Evolutionary conservation across 169 alveolate species (phyloP).

Genomic region (Plasmodium gonderi): DNA sequence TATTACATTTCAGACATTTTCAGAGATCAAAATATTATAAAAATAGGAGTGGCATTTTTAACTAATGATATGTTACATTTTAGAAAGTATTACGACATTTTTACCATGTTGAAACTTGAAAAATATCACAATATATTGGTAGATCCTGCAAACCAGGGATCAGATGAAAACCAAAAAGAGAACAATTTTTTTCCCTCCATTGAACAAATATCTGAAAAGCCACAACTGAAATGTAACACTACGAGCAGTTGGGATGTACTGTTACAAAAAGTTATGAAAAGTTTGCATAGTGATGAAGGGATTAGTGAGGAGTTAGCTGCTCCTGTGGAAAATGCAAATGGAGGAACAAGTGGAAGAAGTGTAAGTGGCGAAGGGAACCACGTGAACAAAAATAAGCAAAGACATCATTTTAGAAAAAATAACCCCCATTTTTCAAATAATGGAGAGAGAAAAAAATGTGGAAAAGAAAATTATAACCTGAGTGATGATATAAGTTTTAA

Average conservation of each 20-base stretch:
- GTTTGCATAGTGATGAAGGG: background rate
- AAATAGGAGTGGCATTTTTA: constrained; percentile 68
- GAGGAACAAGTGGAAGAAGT: too few species aligned
- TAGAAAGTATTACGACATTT: constrained; percentile 51
- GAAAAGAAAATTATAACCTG: background rate
- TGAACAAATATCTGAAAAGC: background rate
- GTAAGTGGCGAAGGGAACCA: background rate
- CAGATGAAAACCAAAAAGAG: background rate
- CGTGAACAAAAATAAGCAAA: background rate
- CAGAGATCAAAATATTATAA: constrained; percentile 49
- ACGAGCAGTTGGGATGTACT: background rate
- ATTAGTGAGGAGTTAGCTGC: too few species aligned
- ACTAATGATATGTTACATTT: constrained; percentile 53
- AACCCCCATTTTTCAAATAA: background rate
- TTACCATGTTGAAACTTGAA: constrained; percentile 11
- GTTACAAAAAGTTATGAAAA: constrained; percentile 16
- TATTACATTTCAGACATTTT: constrained; percentile 53
- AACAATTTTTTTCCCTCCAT: background rate
- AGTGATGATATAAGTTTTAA: constrained; percentile 48
- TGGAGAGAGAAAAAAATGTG: background rate
- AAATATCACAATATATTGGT: constrained; percentile 34
- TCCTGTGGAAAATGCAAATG: too few species aligned
- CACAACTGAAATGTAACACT: background rate
- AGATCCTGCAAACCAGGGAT: background rate
- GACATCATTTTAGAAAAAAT: background rate